Percentiles rank a stretch among this genome's conserved stretches.
phyloP scores from a whole-genome alignment of 495 filamentous ascomycete species.

The Astrothelium subdiscretum region DNA sequence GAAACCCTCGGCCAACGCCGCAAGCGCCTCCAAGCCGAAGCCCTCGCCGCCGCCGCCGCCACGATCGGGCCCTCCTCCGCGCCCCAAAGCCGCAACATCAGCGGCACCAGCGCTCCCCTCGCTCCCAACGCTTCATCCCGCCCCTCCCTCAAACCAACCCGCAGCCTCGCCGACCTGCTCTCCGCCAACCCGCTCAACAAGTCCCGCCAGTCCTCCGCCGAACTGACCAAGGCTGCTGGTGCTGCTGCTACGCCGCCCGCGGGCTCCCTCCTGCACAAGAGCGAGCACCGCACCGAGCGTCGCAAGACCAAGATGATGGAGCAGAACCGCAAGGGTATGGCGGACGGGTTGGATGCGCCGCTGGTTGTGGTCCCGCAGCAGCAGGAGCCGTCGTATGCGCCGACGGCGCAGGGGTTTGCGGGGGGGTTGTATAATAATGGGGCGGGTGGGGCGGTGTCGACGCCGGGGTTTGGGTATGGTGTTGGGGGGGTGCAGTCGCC shows the following conservation, averaged over 20 bases:
- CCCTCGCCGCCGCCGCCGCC: constrained; percentile 32
- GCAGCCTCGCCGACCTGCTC: constrained; percentile 63
- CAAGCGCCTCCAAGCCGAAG: constrained; percentile 64
- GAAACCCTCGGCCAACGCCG: constrained; percentile 86
- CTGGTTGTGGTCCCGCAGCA: constrained; percentile 12
- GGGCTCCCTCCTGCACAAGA: constrained; percentile 22
- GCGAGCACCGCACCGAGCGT: constrained; percentile 16
- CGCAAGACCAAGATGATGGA: constrained; percentile 13
- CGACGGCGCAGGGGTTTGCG: constrained; percentile 35
- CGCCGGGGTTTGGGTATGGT: constrained; percentile 17
- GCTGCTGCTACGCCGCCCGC: constrained; percentile 13
- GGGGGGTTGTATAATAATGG: constrained; percentile 42
- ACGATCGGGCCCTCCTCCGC: constrained; percentile 27
- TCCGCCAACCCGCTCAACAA: constrained; percentile 44
- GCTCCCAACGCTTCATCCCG: not conserved
- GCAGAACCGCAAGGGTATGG: constrained; percentile 12
- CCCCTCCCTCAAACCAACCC: constrained; percentile 22
- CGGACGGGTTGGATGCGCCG: constrained; percentile 18
- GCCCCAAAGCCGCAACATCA: constrained; percentile 14
- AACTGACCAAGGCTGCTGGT: constrained; percentile 3
- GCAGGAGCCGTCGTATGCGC: not conserved
- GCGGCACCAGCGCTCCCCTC: not conserved
- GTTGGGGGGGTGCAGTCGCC: not conserved
- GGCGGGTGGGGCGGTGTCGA: constrained; percentile 25
- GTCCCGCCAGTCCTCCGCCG: constrained; percentile 15